These are phyloP conservation scores for Citrus hindsii DNA, from an alignment of 345 rosid species.

Conservation along the genomic window DNA sequence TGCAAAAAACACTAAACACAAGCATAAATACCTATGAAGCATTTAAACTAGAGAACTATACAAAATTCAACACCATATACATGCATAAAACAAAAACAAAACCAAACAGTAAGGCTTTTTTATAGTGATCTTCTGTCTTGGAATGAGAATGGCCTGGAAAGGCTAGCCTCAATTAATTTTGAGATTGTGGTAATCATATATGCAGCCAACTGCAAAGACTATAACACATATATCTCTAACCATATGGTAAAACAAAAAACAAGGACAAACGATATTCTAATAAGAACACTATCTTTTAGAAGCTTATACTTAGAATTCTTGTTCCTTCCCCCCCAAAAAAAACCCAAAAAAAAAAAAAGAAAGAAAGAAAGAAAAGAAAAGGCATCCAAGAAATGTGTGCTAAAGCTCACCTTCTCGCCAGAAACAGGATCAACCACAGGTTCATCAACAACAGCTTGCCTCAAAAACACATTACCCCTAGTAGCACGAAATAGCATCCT, in stretches of 20 bases:
- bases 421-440: slow-evolving; percentile 84
- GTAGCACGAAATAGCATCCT: slow-evolving; percentile 97
- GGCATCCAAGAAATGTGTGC: background rate
- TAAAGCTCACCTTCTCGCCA: slow-evolving; percentile 72
- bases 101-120: background rate
- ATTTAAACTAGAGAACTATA: background rate
- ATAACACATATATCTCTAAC: background rate
- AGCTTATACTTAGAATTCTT: background rate
- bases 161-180: background rate
- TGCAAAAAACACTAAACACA: background rate
- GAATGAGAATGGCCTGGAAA: background rate
- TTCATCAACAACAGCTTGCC: slow-evolving; percentile 66
- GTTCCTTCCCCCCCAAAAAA: background rate
- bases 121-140: background rate
- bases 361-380: background rate
- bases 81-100: background rate
- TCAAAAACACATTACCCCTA: slow-evolving; percentile 80
- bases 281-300: background rate
- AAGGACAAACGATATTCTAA: background rate
- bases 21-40: background rate
- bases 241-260: background rate
- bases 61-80: background rate
- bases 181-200: background rate
- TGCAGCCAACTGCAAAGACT: background rate
- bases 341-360: background rate